These are phyloP conservation scores for Neofusicoccum sp. DNA, from an alignment of 2,329 filamentous ascomycete species.

Conservation along the genomic window DNA sequence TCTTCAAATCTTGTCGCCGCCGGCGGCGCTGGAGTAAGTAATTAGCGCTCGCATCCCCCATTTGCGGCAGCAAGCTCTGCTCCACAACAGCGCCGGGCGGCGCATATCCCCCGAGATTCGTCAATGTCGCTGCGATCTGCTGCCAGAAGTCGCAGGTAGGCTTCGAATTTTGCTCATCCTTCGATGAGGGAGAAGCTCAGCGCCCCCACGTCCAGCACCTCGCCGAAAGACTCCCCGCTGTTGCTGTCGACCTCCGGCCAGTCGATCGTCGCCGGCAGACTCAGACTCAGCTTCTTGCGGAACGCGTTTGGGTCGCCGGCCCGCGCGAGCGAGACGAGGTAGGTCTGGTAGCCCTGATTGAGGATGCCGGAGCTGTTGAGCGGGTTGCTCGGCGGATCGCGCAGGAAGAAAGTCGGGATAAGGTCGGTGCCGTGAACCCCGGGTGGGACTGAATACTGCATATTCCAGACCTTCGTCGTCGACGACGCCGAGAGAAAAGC, in stretches of 20 bases:
- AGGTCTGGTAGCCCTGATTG: conserved; percentile 2
- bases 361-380: neutral
- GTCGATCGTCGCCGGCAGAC: neutral
- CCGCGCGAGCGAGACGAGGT: neutral
- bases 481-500: neutral
- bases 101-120: neutral
- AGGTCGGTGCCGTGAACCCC: conserved; percentile 2
- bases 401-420: neutral
- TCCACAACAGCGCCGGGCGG: neutral
- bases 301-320: neutral
- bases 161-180: neutral
- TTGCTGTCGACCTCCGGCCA: neutral
- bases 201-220: neutral
- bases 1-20: neutral
- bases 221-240: neutral
- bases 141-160: neutral
- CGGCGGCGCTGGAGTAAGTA: neutral
- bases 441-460: neutral
- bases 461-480: neutral
- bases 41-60: conserved; percentile 2
- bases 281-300: neutral
- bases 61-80: conserved; percentile 5
- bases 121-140: neutral
- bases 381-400: neutral
- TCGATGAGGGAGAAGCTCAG: neutral